Evolutionary conservation across 768 basidiomycete genomes (phyloP).

Genomic region (Boletus edulis): DNA sequence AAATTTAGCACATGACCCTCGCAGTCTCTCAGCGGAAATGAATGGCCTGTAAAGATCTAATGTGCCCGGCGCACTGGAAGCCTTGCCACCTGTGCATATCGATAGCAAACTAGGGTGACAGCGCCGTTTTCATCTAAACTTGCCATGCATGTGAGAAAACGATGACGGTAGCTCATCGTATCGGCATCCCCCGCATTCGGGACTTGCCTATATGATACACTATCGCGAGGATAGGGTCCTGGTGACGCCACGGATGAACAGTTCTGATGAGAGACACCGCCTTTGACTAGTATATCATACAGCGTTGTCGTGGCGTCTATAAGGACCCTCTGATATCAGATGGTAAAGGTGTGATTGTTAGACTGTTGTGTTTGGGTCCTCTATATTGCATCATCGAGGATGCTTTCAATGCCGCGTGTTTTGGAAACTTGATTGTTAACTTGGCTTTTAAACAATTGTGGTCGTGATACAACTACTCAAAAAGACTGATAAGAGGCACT

Average conservation of each 20-base stretch:
- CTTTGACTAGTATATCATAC: not conserved
- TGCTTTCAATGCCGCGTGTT: not conserved
- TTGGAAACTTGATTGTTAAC: not conserved
- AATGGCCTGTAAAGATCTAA: conserved; percentile 1
- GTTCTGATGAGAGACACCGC: not conserved
- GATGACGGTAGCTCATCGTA: not conserved
- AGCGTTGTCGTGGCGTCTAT: not conserved
- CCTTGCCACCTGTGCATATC: not conserved
- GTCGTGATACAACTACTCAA: too few relatives aligned
- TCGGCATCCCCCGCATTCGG: not conserved
- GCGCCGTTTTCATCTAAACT: not conserved
- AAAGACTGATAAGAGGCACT: too few relatives aligned
- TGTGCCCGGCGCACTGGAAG: not conserved
- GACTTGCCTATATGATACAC: not conserved
- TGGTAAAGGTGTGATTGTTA: not conserved
- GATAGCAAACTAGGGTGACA: not conserved
- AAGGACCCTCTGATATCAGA: not conserved
- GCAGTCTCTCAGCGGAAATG: conserved; percentile 14
- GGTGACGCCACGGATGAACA: not conserved
- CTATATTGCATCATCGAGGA: not conserved
- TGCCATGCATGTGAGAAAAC: not conserved
- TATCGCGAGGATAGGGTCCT: not conserved
- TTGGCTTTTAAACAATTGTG: not conserved
- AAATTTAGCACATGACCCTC: conserved; percentile 9
- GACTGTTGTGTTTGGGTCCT: not conserved